Evolutionary conservation across 2,329 filamentous ascomycete species (phyloP), one percentile per base, ranked within the genome.

Genomic region (Phialophora macrospora): DNA sequence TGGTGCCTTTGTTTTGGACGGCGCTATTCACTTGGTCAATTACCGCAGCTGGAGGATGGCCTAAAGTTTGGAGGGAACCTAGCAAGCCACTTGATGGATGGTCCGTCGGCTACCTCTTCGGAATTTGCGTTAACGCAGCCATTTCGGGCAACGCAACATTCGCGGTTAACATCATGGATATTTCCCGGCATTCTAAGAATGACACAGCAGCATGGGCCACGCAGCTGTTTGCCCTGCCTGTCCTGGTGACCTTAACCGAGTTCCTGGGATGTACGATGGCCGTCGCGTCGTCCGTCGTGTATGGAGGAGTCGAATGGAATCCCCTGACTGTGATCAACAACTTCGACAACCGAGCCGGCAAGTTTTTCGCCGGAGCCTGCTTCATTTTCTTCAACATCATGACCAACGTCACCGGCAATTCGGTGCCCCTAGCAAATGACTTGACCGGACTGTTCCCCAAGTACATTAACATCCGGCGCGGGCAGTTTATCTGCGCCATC

Each of bases 241-340:
- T 82, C 17, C 77, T 84, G 26, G 81, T 82, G 65, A 82, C 80
- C 2, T 74, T 80, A 65, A 83, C 78, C 74, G 83, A 79, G 49
- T 68, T 83, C 1, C 76, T 85, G 63, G 86, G 86, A 32, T 87
- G 87, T 70, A 79, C 86, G 24, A 83, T 84, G 26, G 84, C 86
- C 0, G 84, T 83, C 0, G 85, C 85, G 3, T 59, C 60, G 3
- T 67, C 58, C n/a, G 68, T 67, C 3, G 44, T 70, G 7, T 71
- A 71, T 38, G 68, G 66, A 17, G 62, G 74, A 4, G 77, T 80
- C 41, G 77, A 80, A 8, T 82, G 81, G 76, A 80, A 82, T 20
- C 81, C 81, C 20, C 77, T 77, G 61, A 74, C 75, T 1, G 74
- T 80, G 0, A 77, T 80, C 46, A 75, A 74, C 65, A 63, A 73